phyloP scores from a whole-genome alignment of 2,329 filamentous ascomycete genomes.

The Periglandula ipomoeae region DNA sequence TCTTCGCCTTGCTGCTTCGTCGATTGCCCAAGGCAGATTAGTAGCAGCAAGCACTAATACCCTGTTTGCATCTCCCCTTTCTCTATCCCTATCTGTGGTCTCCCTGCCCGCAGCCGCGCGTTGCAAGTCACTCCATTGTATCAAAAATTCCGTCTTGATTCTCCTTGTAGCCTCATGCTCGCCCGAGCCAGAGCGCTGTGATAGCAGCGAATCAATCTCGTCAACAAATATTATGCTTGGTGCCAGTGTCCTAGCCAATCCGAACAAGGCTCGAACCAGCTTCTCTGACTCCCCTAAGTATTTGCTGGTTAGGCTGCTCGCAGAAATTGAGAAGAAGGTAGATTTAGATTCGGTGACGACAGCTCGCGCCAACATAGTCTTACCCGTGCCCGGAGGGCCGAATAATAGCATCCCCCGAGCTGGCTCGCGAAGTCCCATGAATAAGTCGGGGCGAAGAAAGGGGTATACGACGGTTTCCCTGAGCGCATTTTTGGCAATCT shows the following conservation, averaged over 20 bases:
- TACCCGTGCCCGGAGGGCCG: slow-evolving; percentile 93
- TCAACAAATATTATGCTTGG: slow-evolving; percentile 98
- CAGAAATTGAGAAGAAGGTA: slow-evolving; percentile 95
- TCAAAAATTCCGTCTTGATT: slow-evolving; percentile 96
- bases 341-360: slow-evolving; percentile 92
- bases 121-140: slow-evolving; percentile 93
- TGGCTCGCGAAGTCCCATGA: slow-evolving; percentile 90
- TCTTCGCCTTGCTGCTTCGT: slow-evolving; percentile 81
- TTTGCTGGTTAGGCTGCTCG: slow-evolving; percentile 89
- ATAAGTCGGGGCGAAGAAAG: slow-evolving; percentile 87
- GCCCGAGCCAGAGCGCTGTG: slow-evolving; percentile 68
- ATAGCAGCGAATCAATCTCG: slow-evolving; percentile 91
- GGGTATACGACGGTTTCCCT: slow-evolving; percentile 97
- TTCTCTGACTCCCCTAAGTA: slow-evolving; percentile 96
- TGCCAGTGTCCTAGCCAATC: slow-evolving; percentile 77
- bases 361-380: slow-evolving; percentile 89
- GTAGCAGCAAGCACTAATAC: slow-evolving; percentile 93
- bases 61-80: slow-evolving; percentile 71
- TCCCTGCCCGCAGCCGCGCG: slow-evolving; percentile 84
- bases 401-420: slow-evolving; percentile 93
- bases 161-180: slow-evolving; percentile 89
- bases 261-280: slow-evolving; percentile 84
- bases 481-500: slow-evolving; percentile 81
- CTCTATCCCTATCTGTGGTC: slow-evolving; percentile 53
- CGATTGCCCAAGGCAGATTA: slow-evolving; percentile 95